Conservation (phyloP, 345 rosid species). For the Moricandia arvensis region DNA sequence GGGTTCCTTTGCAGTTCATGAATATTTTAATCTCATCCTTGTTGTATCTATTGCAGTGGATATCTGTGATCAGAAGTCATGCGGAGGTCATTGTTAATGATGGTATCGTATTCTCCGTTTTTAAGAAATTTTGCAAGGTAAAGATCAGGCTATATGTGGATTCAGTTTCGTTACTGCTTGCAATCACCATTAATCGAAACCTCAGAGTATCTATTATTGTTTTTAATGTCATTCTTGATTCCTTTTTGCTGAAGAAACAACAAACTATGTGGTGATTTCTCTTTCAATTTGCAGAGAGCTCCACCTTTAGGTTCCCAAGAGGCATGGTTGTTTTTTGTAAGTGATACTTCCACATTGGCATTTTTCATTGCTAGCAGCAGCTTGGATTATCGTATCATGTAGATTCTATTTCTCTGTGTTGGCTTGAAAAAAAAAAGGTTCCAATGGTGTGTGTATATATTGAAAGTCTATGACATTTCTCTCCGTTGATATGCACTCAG, state of each 20-base stretch:
- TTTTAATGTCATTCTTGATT: background rate
- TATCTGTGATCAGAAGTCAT: conserved; percentile 69
- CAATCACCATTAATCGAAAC: background rate
- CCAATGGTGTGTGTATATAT: background rate
- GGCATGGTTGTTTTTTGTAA: conserved; percentile 65
- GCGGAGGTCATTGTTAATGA: conserved; percentile 73
- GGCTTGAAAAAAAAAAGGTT: background rate
- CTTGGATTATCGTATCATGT: background rate
- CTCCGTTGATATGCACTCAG: conserved; percentile 34
- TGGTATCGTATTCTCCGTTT: conserved; percentile 56
- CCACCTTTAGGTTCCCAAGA: conserved; percentile 59
- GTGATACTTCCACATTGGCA: conserved; percentile 22
- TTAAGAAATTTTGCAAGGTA: conserved; percentile 80
- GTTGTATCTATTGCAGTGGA: conserved; percentile 62
- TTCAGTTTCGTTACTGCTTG: background rate
- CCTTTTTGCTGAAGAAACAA: background rate
- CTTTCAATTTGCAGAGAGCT: conserved; percentile 57
- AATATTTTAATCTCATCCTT: background rate
- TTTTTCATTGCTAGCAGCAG: conserved; percentile 14
- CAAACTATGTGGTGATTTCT: background rate
- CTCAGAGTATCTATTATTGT: background rate
- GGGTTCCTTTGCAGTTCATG: background rate
- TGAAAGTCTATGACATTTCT: background rate
- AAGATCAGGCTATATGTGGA: background rate
- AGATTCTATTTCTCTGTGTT: background rate